Conservation (phyloP, 352 stramenopile species). For the Thalassiosira exigua region DNA sequence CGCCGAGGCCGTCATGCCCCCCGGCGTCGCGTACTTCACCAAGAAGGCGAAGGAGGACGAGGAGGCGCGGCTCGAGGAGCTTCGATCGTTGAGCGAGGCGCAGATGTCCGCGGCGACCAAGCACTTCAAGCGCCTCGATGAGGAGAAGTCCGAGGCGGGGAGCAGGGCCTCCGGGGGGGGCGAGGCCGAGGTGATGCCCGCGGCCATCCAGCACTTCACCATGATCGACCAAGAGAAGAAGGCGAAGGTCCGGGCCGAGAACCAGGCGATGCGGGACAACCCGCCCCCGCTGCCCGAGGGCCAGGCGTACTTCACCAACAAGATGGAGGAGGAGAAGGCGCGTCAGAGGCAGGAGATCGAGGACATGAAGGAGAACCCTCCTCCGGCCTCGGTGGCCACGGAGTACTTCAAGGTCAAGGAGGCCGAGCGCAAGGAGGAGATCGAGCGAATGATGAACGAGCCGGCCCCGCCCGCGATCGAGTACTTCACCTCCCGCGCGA, state of each 20-base stretch:
- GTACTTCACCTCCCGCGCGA: not conserved
- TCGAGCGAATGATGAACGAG: not conserved
- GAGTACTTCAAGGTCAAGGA: not conserved
- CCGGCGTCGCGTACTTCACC: not conserved
- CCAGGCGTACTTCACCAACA: not conserved
- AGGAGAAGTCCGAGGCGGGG: not conserved
- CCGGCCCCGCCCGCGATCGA: not conserved
- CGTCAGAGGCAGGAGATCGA: not conserved
- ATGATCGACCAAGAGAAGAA: not conserved
- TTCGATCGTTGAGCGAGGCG: not conserved
- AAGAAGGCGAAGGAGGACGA: not conserved
- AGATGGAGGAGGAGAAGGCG: not conserved
- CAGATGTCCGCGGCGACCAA: not conserved
- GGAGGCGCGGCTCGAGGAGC: not conserved
- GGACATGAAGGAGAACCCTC: not conserved
- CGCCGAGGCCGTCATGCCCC: not conserved
- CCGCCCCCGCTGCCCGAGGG: not conserved
- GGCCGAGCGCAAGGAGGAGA: not conserved
- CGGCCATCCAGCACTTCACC: no score
- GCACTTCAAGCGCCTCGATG: conserved; percentile 9
- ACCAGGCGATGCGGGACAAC: not conserved
- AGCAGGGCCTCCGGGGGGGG: not conserved
- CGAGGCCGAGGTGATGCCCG: no score
- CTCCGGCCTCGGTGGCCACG: no score
- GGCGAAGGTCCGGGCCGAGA: not conserved